These are phyloP conservation scores for Trichoderma citrinoviride DNA, from an alignment of 2,329 filamentous ascomycete species.

Conservation along the genomic window DNA sequence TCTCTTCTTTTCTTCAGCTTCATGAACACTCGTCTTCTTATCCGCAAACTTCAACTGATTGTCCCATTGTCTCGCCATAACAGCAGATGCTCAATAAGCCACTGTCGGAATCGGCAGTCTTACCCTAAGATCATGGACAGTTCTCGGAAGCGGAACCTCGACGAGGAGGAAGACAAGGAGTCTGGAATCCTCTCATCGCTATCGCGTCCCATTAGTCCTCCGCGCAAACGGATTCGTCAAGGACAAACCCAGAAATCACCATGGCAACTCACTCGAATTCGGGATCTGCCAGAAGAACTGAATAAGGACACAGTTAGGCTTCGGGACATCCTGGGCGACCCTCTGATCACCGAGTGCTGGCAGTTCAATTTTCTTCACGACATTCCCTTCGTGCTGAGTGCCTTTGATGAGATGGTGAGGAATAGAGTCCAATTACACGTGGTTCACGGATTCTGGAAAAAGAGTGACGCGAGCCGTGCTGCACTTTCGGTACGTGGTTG, in stretches of 20 bases:
- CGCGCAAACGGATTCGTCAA: slow-evolving; percentile 35
- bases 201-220: slow-evolving; percentile 47
- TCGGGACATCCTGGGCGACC: slow-evolving; percentile 67
- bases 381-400: slow-evolving; percentile 53
- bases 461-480: slow-evolving; percentile 59
- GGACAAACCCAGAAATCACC: slow-evolving; percentile 53
- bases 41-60: background rate
- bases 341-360: slow-evolving; percentile 70
- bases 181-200: slow-evolving; percentile 31
- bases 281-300: slow-evolving; percentile 54
- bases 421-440: slow-evolving; percentile 52
- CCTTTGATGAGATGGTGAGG: slow-evolving; percentile 52
- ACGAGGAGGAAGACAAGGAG: slow-evolving; percentile 19
- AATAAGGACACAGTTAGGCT: slow-evolving; percentile 68
- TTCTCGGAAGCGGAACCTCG: slow-evolving; percentile 34
- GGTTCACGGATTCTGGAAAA: slow-evolving; percentile 64
- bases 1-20: background rate
- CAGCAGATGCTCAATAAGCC: background rate
- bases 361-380: slow-evolving; percentile 68
- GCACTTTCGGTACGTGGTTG: slow-evolving; percentile 51
- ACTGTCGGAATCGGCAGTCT: background rate
- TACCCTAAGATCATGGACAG: slow-evolving; percentile 30
- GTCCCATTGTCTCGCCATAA: background rate
- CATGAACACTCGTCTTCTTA: background rate
- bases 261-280: slow-evolving; percentile 68